A percentile compares a stretch with the other conserved stretches of the same genome.
phyloP scores from a whole-genome alignment of 306 rosid species.

The Mimosa bimucronata region DNA sequence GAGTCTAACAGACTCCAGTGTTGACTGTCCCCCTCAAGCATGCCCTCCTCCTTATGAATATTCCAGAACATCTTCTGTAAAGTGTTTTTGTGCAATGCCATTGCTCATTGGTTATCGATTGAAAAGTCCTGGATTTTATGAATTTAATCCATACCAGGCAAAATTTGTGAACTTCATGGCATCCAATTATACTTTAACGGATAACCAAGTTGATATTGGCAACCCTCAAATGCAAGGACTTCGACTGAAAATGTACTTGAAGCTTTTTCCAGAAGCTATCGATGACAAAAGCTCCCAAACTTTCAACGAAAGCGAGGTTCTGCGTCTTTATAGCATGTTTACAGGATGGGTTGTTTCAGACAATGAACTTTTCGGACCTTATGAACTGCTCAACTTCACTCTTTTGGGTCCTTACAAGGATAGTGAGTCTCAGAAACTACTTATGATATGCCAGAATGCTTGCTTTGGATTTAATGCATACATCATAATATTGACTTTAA shows the following conservation, averaged over 20 bases:
- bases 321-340: conserved; percentile 56
- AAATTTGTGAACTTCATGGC: conserved; percentile 55
- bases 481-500: not conserved
- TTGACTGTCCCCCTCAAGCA: conserved; percentile 44
- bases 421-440: conserved; percentile 60
- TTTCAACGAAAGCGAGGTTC: conserved; percentile 66
- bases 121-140: conserved; percentile 89
- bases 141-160: conserved; percentile 55
- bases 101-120: conserved; percentile 67
- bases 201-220: conserved; percentile 59
- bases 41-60: conserved; percentile 77
- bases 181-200: conserved; percentile 42
- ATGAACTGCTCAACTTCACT: conserved; percentile 60
- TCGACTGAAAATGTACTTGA: conserved; percentile 70
- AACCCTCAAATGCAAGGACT: conserved; percentile 71
- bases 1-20: conserved; percentile 33
- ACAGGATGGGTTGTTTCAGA: conserved; percentile 69
- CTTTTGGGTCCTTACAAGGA: conserved; percentile 53
- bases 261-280: conserved; percentile 64
- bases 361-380: conserved; percentile 73
- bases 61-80: conserved; percentile 35
- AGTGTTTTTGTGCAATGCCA: conserved; percentile 79
- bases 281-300: conserved; percentile 5
- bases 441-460: conserved; percentile 26
- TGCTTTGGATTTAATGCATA: conserved; percentile 9